These are phyloP conservation scores for Cadophora sp. DNA, from an alignment of 2,329 filamentous ascomycete species.

Conservation along the genomic window DNA sequence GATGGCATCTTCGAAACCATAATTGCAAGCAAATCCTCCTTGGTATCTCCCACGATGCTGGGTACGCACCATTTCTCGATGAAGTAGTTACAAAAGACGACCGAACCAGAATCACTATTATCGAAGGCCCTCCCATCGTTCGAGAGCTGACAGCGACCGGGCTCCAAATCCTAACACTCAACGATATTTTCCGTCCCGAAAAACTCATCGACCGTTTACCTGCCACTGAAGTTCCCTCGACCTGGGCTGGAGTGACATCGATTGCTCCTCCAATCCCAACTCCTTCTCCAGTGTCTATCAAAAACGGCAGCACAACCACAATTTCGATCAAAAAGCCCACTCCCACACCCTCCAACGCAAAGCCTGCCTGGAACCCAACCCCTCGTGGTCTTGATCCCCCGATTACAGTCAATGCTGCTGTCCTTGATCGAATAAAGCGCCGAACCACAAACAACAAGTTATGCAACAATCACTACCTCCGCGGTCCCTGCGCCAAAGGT, in stretches of 20 bases:
- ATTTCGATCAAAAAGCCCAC: conserved; percentile 25
- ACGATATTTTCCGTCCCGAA: conserved; percentile 60
- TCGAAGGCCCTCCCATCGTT: conserved; percentile 61
- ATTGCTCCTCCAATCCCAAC: conserved; percentile 35
- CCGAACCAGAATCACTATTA: conserved; percentile 56
- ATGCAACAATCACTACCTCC: conserved; percentile 68
- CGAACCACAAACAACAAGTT: conserved; percentile 61
- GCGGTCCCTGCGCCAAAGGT: conserved; percentile 62
- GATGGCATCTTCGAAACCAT: conserved; percentile 64
- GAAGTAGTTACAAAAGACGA: conserved; percentile 56
- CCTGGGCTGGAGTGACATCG: conserved; percentile 45
- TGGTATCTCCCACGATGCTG: conserved; percentile 66
- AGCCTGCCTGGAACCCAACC: conserved; percentile 58
- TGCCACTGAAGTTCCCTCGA: conserved; percentile 31
- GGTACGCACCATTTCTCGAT: conserved; percentile 65
- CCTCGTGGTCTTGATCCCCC: conserved; percentile 61
- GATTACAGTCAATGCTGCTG: conserved; percentile 53
- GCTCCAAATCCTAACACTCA: conserved; percentile 55
- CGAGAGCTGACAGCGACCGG: conserved; percentile 56
- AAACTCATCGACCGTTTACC: conserved; percentile 54
- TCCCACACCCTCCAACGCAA: conserved; percentile 23
- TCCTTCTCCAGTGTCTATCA: conserved; percentile 32
- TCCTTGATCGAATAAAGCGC: conserved; percentile 62
- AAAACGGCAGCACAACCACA: conserved; percentile 27
- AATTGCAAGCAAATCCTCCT: conserved; percentile 69